Base-by-base conservation (phyloP, 2,329 filamentous ascomycete species). In the Cladosporium sp. region DNA sequence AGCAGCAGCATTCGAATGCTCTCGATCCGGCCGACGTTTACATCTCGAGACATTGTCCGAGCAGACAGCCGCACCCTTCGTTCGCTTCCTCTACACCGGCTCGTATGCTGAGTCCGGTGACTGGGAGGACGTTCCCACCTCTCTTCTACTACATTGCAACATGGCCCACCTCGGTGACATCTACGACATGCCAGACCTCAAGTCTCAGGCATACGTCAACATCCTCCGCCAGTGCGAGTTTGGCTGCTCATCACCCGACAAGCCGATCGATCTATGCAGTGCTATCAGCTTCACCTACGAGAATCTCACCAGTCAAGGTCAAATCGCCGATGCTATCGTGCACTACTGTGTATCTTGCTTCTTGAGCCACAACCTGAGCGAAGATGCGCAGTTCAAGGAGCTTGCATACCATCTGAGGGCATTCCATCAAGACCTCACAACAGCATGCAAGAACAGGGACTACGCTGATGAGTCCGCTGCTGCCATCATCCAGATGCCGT, bases 311-410 rank as follows among this genome's bases (percentile, higher is more conserved):
- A 50, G 55, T 7, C 55, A 66, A 38, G 54, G 58, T 15, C 54
- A 58, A 15, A 57, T 74, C 4, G 54, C 70, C 7, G 64, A 71
- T 36, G 67, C 65, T 0, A 59, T 75, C 13, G 59, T 72, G 42
- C 65, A 72, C 54, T 75, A 74, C 57, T 74, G 70, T 51, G 61
- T 74, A 16, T 59, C 62, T 6, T 61, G 59, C 22, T 73, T 71
- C 54, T 32, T 57, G 3, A 61, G 63, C 20, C 71, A 74, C 52
- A 55, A 56, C 13, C 62, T 75, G 3, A 65, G 58, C 2, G 46
- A 65, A 18, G 60, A 67, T 36, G 47, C 52, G 9, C 64, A 65
- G 2, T 75, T 75, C 57, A 59, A 62, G 18, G 53, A 62, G 12
- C 52, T 71, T 9, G 63, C 65, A 1, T 67, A 58, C 35, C 65